These are phyloP conservation scores for Cordyceps fumosorosea DNA, from an alignment of 2,329 filamentous ascomycete genomes.

Conservation along the genomic window DNA sequence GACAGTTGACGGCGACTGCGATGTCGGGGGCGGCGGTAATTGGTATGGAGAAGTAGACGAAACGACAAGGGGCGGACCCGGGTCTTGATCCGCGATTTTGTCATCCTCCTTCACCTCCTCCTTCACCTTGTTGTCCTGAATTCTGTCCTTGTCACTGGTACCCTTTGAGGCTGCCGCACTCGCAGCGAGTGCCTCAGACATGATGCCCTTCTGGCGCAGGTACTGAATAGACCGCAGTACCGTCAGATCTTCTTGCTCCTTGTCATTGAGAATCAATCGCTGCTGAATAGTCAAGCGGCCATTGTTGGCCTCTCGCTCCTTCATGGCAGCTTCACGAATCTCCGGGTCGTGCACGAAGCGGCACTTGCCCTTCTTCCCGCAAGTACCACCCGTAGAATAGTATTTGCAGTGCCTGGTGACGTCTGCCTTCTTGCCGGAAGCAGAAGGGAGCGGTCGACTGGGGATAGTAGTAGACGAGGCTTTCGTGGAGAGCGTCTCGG, in stretches of 20 bases:
- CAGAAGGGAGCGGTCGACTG: constrained; percentile 30
- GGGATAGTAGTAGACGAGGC: constrained; percentile 23
- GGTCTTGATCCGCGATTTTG: constrained; percentile 19
- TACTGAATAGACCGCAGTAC: constrained; percentile 61
- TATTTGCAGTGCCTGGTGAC: constrained; percentile 64
- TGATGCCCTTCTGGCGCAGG: constrained; percentile 52
- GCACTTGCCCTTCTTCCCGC: constrained; percentile 69
- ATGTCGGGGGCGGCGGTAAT: constrained; percentile 30
- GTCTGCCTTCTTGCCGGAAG: constrained; percentile 51
- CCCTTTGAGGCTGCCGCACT: neutral
- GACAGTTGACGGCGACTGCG: constrained; percentile 29
- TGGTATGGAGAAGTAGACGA: constrained; percentile 9
- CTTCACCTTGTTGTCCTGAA: constrained; percentile 16
- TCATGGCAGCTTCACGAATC: constrained; percentile 56
- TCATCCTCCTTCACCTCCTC: neutral
- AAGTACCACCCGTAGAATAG: constrained; percentile 61
- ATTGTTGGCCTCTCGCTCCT: constrained; percentile 58
- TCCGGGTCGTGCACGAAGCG: constrained; percentile 63
- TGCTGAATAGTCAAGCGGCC: constrained; percentile 61
- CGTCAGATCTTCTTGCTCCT: constrained; percentile 60
- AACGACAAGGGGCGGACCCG: constrained; percentile 14
- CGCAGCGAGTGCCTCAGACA: constrained; percentile 25
- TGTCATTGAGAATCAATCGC: constrained; percentile 59
- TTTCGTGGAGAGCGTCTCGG: constrained; percentile 46
- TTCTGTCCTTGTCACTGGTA: constrained; percentile 14